Conservation (phyloP, 1,284 basidiomycete genomes). For the Exobasidium cylindrosporum region DNA sequence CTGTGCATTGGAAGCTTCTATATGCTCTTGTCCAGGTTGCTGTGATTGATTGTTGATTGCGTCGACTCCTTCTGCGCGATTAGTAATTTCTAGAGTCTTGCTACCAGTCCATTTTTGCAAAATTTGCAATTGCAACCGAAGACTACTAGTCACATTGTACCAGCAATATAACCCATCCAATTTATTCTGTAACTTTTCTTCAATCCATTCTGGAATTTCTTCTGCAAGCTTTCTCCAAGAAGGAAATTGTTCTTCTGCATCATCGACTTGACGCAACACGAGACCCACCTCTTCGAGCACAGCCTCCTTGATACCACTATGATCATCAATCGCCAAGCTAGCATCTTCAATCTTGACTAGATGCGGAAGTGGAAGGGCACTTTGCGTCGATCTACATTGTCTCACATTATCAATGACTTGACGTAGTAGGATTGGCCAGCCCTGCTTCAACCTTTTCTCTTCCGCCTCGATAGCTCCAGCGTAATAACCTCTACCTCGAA, state of each 20-base stretch:
- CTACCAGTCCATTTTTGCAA: conserved; percentile 52
- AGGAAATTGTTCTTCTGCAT: conserved; percentile 49
- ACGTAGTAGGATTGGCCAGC: conserved; percentile 75
- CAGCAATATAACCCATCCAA: conserved; percentile 49
- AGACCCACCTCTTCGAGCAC: conserved; percentile 32
- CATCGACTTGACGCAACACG: conserved; percentile 44
- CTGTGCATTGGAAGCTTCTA: not conserved
- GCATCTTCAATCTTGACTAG: not conserved
- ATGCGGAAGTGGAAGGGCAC: not conserved
- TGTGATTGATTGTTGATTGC: not conserved
- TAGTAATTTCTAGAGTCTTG: conserved; percentile 36
- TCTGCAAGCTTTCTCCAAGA: conserved; percentile 38
- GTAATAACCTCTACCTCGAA: conserved; percentile 62
- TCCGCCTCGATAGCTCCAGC: conserved; percentile 75
- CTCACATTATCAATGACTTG: conserved; percentile 78
- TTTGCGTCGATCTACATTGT: conserved; percentile 62
- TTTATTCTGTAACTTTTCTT: conserved; percentile 37
- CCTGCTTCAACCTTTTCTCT: conserved; percentile 74
- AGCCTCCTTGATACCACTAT: conserved; percentile 18
- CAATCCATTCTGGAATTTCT: conserved; percentile 45
- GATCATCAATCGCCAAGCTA: conserved; percentile 12
- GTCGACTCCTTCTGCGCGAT: conserved; percentile 10
- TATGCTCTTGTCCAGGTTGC: not conserved
- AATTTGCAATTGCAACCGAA: conserved; percentile 43
- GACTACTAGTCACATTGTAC: conserved; percentile 44